phyloP scores from a whole-genome alignment of 148 eudicot genomes.

The Spergularia bocconei region DNA sequence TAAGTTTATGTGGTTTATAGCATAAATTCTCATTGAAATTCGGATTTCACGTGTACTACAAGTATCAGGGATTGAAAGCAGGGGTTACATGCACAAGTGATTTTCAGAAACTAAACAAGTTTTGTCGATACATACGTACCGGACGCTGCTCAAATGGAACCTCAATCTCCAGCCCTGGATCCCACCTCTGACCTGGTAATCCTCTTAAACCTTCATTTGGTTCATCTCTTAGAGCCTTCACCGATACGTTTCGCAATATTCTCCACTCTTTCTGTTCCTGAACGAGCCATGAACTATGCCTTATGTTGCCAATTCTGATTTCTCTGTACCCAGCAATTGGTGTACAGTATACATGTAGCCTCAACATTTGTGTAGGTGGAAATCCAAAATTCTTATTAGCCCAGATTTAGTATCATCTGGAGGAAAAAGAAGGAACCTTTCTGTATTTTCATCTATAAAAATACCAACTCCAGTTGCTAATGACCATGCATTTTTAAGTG shows the following conservation, averaged over 20 bases:
- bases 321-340: constrained; percentile 44
- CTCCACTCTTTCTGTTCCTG: constrained; percentile 30
- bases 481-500: constrained; percentile 50
- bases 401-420: constrained; percentile 16
- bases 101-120: not conserved
- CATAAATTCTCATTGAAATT: not conserved
- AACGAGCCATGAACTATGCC: constrained; percentile 40
- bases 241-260: constrained; percentile 29
- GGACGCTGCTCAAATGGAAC: constrained; percentile 97
- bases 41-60: not conserved
- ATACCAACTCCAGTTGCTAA: not conserved
- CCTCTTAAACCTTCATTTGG: constrained; percentile 58
- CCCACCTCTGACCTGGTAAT: constrained; percentile 81
- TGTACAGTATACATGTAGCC: constrained; percentile 60
- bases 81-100: not conserved
- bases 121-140: constrained; percentile 40
- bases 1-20: not conserved
- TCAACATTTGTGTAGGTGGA: constrained; percentile 44
- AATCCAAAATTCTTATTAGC: not conserved
- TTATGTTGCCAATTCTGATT: constrained; percentile 31
- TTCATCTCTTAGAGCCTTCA: constrained; percentile 72
- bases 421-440: constrained; percentile 12
- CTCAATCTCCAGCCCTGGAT: constrained; percentile 83
- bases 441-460: constrained; percentile 16
- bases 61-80: not conserved